Conservation (phyloP, 2,329 filamentous ascomycete genomes). For the Gaeumannomyces sp. region DNA sequence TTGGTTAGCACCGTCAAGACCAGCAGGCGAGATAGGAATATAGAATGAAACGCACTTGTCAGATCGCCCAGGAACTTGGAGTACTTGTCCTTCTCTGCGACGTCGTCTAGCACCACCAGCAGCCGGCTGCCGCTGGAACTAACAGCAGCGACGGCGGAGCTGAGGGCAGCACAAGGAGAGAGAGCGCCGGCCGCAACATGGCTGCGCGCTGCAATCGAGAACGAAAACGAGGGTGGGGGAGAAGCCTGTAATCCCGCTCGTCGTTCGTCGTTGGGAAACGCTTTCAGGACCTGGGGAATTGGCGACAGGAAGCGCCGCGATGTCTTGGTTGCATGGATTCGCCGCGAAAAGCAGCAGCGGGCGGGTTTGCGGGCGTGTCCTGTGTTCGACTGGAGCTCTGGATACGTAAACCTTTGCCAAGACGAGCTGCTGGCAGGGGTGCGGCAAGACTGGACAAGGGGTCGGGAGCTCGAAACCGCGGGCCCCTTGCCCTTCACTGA, state of each 20-base stretch:
- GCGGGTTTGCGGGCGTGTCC: neutral
- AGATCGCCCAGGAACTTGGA: slow-evolving; percentile 73
- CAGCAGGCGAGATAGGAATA: neutral
- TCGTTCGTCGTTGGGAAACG: neutral
- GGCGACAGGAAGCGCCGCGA: slow-evolving; percentile 7
- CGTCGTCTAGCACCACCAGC: slow-evolving; percentile 80
- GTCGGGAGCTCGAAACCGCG: neutral
- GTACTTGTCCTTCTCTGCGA: slow-evolving; percentile 73
- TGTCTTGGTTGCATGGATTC: neutral
- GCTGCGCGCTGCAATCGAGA: slow-evolving; percentile 11
- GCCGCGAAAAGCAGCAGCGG: too few species aligned
- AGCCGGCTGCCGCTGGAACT: slow-evolving; percentile 75
- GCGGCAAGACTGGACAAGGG: slow-evolving; percentile 2
- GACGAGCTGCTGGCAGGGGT: slow-evolving; percentile 13
- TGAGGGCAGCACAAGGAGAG: slow-evolving; percentile 61
- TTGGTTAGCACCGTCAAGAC: slow-evolving; percentile 16
- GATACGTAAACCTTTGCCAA: slow-evolving; percentile 32
- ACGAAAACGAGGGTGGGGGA: slow-evolving; percentile 9
- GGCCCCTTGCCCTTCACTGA: neutral
- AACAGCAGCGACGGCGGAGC: slow-evolving; percentile 63
- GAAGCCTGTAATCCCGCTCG: neutral
- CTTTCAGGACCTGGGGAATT: neutral
- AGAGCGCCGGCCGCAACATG: slow-evolving; percentile 38
- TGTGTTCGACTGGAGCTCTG: slow-evolving; percentile 10
- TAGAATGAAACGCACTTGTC: slow-evolving; percentile 43